These are phyloP conservation scores for Cutaneotrichosporon cavernicola DNA, from an alignment of 1,284 basidiomycete species.

Conservation along the genomic window DNA sequence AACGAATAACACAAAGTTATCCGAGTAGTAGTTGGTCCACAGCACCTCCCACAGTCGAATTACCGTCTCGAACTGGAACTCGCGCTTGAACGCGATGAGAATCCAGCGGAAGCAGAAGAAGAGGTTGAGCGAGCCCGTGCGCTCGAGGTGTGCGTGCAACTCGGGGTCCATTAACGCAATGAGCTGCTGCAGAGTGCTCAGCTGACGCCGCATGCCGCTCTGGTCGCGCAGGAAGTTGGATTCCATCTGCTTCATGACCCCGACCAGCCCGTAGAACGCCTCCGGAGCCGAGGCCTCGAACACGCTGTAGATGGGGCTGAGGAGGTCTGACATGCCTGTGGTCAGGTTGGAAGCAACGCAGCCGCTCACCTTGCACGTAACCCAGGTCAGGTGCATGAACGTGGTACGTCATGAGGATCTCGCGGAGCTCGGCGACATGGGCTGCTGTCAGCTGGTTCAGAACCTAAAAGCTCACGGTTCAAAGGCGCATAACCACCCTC, in stretches of 20 bases:
- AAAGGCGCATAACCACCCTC: constrained; percentile 75
- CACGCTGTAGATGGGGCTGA: constrained; percentile 88
- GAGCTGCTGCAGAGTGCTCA: constrained; percentile 83
- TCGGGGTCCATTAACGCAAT: constrained; percentile 93
- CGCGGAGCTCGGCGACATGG: constrained; percentile 49
- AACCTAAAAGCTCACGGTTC: constrained; percentile 57
- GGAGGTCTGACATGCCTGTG: constrained; percentile 96
- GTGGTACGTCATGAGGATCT: constrained; percentile 86
- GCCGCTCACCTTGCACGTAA: constrained; percentile 39
- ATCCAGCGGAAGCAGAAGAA: constrained; percentile 95
- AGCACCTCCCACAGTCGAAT: constrained; percentile 87
- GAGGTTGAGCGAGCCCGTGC: constrained; percentile 84
- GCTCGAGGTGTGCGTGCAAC: constrained; percentile 82
- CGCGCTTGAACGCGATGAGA: constrained; percentile 84
- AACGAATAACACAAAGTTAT: constrained; percentile 86
- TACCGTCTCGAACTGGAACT: constrained; percentile 87
- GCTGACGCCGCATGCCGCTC: constrained; percentile 93
- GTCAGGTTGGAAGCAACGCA: constrained; percentile 4
- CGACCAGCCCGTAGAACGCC: constrained; percentile 94
- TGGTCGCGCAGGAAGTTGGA: constrained; percentile 95
- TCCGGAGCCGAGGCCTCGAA: constrained; percentile 82
- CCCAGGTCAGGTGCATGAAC: constrained; percentile 85
- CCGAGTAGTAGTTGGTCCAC: constrained; percentile 90
- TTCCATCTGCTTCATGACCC: constrained; percentile 94
- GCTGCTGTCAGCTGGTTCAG: constrained; percentile 27